Evolutionary conservation across 2,329 filamentous ascomycete species (phyloP), one percentile per base, ranked within the genome.

Genomic region (Pseudogymnoascus sp.): DNA sequence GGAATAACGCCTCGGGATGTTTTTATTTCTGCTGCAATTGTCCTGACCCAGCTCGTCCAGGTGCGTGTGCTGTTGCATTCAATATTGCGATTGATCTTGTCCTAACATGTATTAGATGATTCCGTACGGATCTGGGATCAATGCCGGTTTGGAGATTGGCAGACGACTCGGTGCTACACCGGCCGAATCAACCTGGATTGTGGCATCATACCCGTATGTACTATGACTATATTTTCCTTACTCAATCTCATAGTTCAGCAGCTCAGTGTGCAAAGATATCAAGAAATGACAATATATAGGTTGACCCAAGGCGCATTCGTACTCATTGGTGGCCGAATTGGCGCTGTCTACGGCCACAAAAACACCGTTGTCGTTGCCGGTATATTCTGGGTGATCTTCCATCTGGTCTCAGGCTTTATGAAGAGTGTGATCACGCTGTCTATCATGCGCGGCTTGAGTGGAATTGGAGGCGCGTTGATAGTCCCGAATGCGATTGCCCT

Each of bases 251-350:
- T 2, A 39, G 38, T 39, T 39, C 16, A 39, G 7, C 7, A 5
- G n/a, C 16, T 39, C 38, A 39, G 38, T 11, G 16, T 10, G 64
- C 14, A 58, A 65, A 33, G 29, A 68, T 62, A 16, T 37, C 26
- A 7, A 33, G 7, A 60, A 45, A 16, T 4, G 49, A 12, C 21
- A 1, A 43, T 59, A 39, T 8, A 31, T 12, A 80, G 78, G 1
- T 70, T 82, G 11, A 78, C 80, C 0, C 79, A 81, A 65, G 77
- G 81, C 2, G 76, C 80, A 1, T 82, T 83, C 63, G 80, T 84
- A 14, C 71, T 84, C 0, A 74, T 81, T 2, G 77, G 76, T 6
- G 81, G 81, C 5, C 77, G 81, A 0, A 71, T 83, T 1, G 81
- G 81, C 0, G 78, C 80, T 52, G 72, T 84, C 1, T 81, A 78